Evolutionary conservation across 116 monocot species (phyloP), one percentile per base, ranked within the genome.

Genomic region (Zostera marina): DNA sequence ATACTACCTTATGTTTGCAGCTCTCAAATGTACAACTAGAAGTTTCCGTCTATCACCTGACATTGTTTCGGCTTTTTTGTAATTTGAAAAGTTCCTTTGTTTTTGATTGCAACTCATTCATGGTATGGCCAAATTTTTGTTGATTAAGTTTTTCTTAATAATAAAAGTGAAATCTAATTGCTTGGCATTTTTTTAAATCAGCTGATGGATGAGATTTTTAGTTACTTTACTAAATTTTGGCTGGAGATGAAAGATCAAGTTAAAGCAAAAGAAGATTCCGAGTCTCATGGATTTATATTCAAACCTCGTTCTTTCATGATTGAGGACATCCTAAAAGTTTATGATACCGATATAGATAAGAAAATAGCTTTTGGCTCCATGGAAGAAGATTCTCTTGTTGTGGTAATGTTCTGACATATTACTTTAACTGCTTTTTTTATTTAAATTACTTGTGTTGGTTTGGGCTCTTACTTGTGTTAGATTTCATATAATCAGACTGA

Each of bases 181-280:
- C 7, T 49, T 43, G 25, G 1, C 26, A 41, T 68, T 22, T 78
- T 12, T 55, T 54, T 68, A 60, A 42, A 59, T n/a, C 61, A 94
- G 88, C 25, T 73, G 41, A 69, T 98, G 66, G 47, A 77, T 44
- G 67, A 77, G 32, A 77, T 78, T 52, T 83, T 90, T 76, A 51
- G 44, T 54, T 68, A 76, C 59, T 90, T 98, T 60, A 66, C 76
- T 41, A 72, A 62, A 7, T 54, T 79, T 22, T 98, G 98, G 98
- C 54, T 90, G 65, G 76, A 49, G 26, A 81, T 80, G 85, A 84
- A 86, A 74, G 73, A 71, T 69, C 68, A 71, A 68, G 38, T 26
- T 41, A 80, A 73, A 77, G 63, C 16, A 60, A 81, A 74, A 44
- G 83, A 83, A 61, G 70, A 79, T 21, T 45, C 40, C 19, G 83